Base-by-base conservation (phyloP, 495 filamentous ascomycete genomes). In the Hyaloscypha hepaticicola region DNA sequence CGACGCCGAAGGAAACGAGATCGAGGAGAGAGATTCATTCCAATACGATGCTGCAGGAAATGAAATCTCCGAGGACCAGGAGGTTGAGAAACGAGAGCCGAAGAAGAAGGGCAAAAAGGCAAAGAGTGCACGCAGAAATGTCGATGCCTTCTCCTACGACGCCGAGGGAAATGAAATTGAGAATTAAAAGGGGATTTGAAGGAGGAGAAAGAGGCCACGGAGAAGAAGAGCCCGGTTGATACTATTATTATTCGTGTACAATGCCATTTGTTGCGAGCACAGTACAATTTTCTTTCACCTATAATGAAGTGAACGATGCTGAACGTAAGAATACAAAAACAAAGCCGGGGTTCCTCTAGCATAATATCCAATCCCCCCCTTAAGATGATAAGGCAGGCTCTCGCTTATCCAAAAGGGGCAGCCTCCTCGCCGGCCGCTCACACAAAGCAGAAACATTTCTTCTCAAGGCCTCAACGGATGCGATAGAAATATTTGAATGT, bases 1-100 rank as follows among this genome's bases (percentile, higher is more conserved):
- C 28, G 61, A 64, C 26, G 61, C 61, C 14, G 61, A 64, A 1
- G 61, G 61, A 49, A 64, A 64, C 33, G 61, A 64, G 38, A 63
- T 63, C 22, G 60, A 52, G 16, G 53, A 38, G n/a, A 21, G 51
- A 48, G 50, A 33, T 6, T 8, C n/a, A 21, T 41, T 63, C 21
- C 2, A 53, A 25, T 63, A 63, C 31, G 60, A 61, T 61, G 59
- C 59, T 29, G 50, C 19, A 19, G 57, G 41, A 14, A 58, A 64
- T 25, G 62, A 64, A 28, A 29, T 64, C 31, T 48, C 31, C 16
- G 60, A n/a, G 12, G 57, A 28, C 16, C 50, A 64, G 22, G 62
- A 64, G 53, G 29, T 64, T 31, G 62, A 58, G 24, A 22, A 21
- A 12, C 19, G 49, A 33, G 61, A 64, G 38, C 55, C 56, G 19